These are phyloP conservation scores for Larix sibirica DNA, from an alignment of 83 land plant genomes.

Conservation along the genomic window DNA sequence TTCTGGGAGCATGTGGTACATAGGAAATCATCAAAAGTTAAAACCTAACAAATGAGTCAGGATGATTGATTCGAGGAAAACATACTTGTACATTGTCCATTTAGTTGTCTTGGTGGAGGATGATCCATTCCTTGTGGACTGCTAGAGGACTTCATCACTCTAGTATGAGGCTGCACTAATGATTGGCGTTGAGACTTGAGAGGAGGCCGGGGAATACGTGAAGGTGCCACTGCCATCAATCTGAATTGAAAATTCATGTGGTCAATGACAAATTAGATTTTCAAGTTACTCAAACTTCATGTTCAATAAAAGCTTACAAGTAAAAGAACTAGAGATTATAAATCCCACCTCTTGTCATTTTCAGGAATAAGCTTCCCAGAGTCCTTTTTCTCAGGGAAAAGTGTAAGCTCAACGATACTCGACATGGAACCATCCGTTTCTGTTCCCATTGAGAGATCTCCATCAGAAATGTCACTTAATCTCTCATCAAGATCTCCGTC, in stretches of 20 bases:
- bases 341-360: slow-evolving; percentile 8
- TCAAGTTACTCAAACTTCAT: background rate
- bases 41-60: background rate
- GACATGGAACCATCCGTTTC: slow-evolving; percentile 68
- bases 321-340: background rate
- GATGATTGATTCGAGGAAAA: background rate
- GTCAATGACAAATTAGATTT: background rate
- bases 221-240: background rate
- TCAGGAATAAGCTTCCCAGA: slow-evolving; percentile 6
- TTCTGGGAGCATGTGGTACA: background rate
- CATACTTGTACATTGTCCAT: slow-evolving; percentile 3
- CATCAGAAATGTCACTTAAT: slow-evolving; percentile 73
- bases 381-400: slow-evolving; percentile 41
- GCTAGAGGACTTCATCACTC: background rate
- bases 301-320: background rate
- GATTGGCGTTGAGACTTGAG: background rate
- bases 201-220: slow-evolving; percentile 12
- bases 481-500: slow-evolving; percentile 65
- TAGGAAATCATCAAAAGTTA: background rate
- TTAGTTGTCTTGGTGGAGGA: background rate
- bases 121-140: background rate
- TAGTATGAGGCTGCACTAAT: background rate
- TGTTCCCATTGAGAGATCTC: slow-evolving; percentile 64
- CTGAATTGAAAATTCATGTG: slow-evolving; percentile 5
- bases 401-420: slow-evolving; percentile 54